These are phyloP conservation scores for Neobulgaria alba DNA, from an alignment of 2,329 filamentous ascomycete species.

Conservation along the genomic window DNA sequence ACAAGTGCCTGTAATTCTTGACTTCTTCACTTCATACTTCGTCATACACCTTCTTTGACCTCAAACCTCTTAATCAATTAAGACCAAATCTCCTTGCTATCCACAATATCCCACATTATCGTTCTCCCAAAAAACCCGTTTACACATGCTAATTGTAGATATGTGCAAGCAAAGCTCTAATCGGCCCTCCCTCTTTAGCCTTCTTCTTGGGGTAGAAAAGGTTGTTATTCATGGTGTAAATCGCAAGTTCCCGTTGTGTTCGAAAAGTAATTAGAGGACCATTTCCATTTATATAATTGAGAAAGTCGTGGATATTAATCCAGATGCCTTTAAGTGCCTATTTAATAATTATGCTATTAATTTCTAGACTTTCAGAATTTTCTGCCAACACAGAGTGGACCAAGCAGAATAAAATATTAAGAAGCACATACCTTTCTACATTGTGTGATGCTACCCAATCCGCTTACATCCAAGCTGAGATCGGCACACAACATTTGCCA, in stretches of 20 bases:
- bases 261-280: constrained; percentile 17
- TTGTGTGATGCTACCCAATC: constrained; percentile 36
- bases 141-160: constrained; percentile 19
- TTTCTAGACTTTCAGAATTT: no score
- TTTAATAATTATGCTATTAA: neutral
- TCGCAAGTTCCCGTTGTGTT: constrained; percentile 32
- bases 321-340: constrained; percentile 36
- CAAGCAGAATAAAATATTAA: no score
- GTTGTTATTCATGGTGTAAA: constrained; percentile 30
- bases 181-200: constrained; percentile 34
- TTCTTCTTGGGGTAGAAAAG: constrained; percentile 39
- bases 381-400: no score
- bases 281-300: constrained; percentile 27
- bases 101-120: no score
- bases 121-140: no score
- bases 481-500: constrained; percentile 39
- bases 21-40: no score
- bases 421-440: constrained; percentile 34
- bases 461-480: constrained; percentile 32
- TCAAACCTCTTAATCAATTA: no score
- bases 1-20: no score
- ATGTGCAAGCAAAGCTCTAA: constrained; percentile 31
- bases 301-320: constrained; percentile 43
- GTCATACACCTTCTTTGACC: no score
- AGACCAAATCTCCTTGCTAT: no score